Base-by-base conservation (phyloP, 768 basidiomycete genomes). In the Russula foetens region DNA sequence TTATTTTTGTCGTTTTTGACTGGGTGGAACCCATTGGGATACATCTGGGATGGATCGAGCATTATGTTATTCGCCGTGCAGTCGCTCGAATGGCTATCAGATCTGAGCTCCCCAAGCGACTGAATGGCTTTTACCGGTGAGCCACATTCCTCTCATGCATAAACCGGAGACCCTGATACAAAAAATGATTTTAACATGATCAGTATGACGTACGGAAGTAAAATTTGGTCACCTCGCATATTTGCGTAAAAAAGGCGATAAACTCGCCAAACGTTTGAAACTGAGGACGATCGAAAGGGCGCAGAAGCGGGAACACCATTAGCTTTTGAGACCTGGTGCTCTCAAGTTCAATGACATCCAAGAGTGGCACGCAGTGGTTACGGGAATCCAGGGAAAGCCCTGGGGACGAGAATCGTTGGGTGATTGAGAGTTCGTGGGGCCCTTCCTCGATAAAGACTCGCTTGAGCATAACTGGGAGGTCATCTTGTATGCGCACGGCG, bases 241-340 rank as follows among this genome's bases (percentile, higher is more conserved):
- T 28, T 54, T 76, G 74, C 0, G 62, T 51, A 28, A 74, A 63
- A 52, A 70, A 75, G 7, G 70, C 71, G 0, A 76, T 50, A 1
- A 67, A 70, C 63, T 77, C 76, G 1, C 76, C 75, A 7, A 75
- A 52, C 0, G 72, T 75, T 35, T 69, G 60, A 51, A 77, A 73
- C 0, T 28, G 65, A 1, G 75, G 75, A 8, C 67, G 57, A 38
- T 71, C 29, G 57, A 58, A 70, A 2, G 17, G 35, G 4, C 70
- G 66, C 14, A 75, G 56, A n/a, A 72, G 61, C 1, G 76, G 75
- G 67, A 75, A 70, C 8, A 75, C 74, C 17, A 78, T 55, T 3
- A 71, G 4, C 17, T 41, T 17, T 24, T 33, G 7, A 64, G 39
- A 21, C 66, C 58, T 14, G 29, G 23, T 7, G 59, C 57, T 15